Evolutionary conservation across 2,329 filamentous ascomycete species (phyloP).

Genomic region (Botrytis squamosa): DNA sequence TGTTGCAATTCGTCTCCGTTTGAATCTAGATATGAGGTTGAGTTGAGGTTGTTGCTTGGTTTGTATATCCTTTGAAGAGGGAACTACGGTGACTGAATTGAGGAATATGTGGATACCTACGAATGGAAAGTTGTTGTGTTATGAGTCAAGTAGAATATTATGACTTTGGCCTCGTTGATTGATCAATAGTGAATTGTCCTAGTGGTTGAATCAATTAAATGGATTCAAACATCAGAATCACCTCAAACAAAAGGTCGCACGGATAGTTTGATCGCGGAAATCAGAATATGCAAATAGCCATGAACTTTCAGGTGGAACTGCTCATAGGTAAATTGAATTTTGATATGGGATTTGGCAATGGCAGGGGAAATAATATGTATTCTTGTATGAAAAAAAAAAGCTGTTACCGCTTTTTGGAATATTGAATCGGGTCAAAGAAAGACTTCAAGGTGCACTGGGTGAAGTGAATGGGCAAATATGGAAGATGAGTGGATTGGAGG

Average conservation of each 20-base stretch:
- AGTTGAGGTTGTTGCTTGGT: background rate
- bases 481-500: background rate
- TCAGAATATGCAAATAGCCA: background rate
- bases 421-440: background rate
- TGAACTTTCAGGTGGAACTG: conserved; percentile 5
- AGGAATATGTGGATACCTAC: background rate
- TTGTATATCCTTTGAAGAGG: background rate
- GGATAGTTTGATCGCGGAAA: background rate
- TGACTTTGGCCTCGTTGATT: background rate
- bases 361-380: background rate
- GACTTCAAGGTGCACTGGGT: background rate
- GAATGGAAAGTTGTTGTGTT: background rate
- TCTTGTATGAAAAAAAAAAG: background rate
- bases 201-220: background rate
- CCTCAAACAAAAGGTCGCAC: background rate
- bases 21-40: background rate
- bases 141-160: background rate
- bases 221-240: background rate
- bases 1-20: background rate
- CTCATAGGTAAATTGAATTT: background rate
- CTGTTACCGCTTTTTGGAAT: background rate
- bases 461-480: background rate
- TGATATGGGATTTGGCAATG: background rate
- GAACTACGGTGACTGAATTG: background rate
- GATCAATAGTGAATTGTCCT: background rate